A percentile compares a stretch with the other conserved stretches of the same genome.
These are phyloP conservation scores for Paramyrothecium roridum DNA, from an alignment of 2,329 filamentous ascomycete species.

Conservation along the genomic window DNA sequence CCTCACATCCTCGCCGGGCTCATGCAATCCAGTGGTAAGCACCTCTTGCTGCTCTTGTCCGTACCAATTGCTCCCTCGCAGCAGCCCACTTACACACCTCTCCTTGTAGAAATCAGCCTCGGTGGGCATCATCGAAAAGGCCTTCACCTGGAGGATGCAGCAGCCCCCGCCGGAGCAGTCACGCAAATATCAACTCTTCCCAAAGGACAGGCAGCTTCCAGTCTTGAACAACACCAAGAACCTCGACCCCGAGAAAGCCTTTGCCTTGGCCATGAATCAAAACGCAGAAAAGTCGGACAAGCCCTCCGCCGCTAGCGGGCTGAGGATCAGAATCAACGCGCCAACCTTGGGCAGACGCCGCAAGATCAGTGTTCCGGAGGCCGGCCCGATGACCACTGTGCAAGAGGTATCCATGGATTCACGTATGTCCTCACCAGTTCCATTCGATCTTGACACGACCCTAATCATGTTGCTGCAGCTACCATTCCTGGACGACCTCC, in stretches of 20 bases:
- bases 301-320: conserved; percentile 30
- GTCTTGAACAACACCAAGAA: conserved; percentile 38
- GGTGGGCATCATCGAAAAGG: conserved; percentile 39
- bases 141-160: conserved; percentile 57
- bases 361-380: conserved; percentile 62
- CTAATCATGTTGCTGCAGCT: conserved; percentile 37
- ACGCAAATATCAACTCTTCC: conserved; percentile 61
- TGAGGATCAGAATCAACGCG: conserved; percentile 55
- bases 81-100: conserved; percentile 13
- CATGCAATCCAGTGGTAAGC: background rate
- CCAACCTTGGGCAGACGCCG: conserved; percentile 55
- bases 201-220: conserved; percentile 46
- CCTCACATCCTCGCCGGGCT: background rate
- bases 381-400: conserved; percentile 67
- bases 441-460: background rate
- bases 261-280: conserved; percentile 36
- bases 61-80: background rate
- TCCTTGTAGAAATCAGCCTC: conserved; percentile 16
- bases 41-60: conserved; percentile 2
- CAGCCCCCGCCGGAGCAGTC: conserved; percentile 41
- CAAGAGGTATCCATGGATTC: conserved; percentile 68
- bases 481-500: conserved; percentile 65
- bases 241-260: conserved; percentile 48
- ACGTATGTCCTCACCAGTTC: conserved; percentile 45
- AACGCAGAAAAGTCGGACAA: conserved; percentile 39